A percentile compares a stretch with the other conserved stretches of the same genome.
phyloP scores from a whole-genome alignment of 106 monocot genomes.

The Chionographis japonica region DNA sequence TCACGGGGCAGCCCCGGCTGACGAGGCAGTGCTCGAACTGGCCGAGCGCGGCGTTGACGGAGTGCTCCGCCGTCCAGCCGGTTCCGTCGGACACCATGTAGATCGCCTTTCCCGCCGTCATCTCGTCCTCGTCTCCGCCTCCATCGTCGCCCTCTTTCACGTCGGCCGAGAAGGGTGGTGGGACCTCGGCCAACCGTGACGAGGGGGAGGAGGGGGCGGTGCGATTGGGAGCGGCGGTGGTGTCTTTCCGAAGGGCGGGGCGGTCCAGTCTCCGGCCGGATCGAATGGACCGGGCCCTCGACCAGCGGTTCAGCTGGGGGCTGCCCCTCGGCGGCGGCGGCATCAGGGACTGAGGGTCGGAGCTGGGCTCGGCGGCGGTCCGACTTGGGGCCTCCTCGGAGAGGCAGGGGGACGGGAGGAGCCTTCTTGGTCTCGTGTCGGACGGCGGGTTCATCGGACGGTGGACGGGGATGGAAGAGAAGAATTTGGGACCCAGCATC shows the following conservation, averaged over 20 bases:
- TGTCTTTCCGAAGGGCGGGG: slow-evolving; percentile 19
- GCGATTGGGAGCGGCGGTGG: not conserved
- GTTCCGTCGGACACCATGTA: slow-evolving; percentile 98
- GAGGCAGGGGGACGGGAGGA: not conserved
- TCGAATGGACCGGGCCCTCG: slow-evolving; percentile 59
- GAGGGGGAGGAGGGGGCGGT: slow-evolving; percentile 8
- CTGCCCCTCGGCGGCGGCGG: slow-evolving; percentile 11
- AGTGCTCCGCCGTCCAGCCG: slow-evolving; percentile 93
- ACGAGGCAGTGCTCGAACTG: slow-evolving; percentile 88
- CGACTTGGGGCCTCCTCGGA: not conserved
- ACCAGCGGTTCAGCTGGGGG: slow-evolving; percentile 67
- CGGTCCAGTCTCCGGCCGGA: slow-evolving; percentile 49
- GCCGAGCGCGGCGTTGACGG: slow-evolving; percentile 79
- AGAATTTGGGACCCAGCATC: no score
- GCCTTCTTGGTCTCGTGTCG: not conserved
- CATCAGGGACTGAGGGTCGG: not conserved
- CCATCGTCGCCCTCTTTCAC: slow-evolving; percentile 7
- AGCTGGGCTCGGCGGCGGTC: not conserved
- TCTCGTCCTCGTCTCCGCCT: slow-evolving; percentile 5
- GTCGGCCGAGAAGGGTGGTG: not conserved
- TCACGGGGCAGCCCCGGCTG: slow-evolving; percentile 67
- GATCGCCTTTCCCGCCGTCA: slow-evolving; percentile 49
- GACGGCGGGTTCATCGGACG: no score
- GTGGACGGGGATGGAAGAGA: no score
- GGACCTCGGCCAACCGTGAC: not conserved